A percentile compares a stretch with the other conserved stretches of the same genome.
phyloP scores from a whole-genome alignment of 2,329 filamentous ascomycete genomes.

The Harringtonia lauricola region DNA sequence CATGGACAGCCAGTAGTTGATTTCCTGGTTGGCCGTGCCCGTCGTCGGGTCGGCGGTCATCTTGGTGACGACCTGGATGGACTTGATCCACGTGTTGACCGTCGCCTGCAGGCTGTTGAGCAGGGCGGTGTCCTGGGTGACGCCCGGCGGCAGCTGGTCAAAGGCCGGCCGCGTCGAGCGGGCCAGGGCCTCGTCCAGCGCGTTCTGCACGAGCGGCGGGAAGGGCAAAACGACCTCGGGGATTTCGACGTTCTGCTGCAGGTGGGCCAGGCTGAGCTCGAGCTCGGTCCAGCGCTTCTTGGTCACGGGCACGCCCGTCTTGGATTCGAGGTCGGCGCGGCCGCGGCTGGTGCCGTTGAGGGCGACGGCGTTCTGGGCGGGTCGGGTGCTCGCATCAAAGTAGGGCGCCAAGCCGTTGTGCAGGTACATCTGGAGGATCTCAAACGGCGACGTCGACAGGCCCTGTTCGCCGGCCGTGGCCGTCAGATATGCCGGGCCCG shows the following conservation, averaged over 20 bases:
- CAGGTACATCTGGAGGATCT: conserved; percentile 83
- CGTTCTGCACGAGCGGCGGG: conserved; percentile 78
- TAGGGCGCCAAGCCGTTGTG: conserved; percentile 89
- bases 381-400: conserved; percentile 91
- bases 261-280: conserved; percentile 77
- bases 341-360: conserved; percentile 22
- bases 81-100: conserved; percentile 98
- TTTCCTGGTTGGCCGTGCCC: conserved; percentile 85
- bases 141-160: conserved; percentile 62
- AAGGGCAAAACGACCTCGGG: conserved; percentile 81
- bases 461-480: conserved; percentile 59
- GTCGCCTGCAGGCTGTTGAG: conserved; percentile 88
- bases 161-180: conserved; percentile 59
- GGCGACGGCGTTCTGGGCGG: conserved; percentile 52
- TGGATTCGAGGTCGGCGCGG: conserved; percentile 75
- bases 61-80: conserved; percentile 92
- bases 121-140: conserved; percentile 83
- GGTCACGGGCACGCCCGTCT: conserved; percentile 91
- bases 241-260: conserved; percentile 97
- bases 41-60: conserved; percentile 72
- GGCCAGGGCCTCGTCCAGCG: conserved; percentile 65
- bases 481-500: conserved; percentile 63
- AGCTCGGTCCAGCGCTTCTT: conserved; percentile 96
- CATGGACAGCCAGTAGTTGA: conserved; percentile 99
- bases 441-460: conserved; percentile 70